A percentile compares a stretch with the other conserved stretches of the same genome.
phyloP scores from a whole-genome alignment of 148 eudicot genomes.

The Gaultheria prostrata region DNA sequence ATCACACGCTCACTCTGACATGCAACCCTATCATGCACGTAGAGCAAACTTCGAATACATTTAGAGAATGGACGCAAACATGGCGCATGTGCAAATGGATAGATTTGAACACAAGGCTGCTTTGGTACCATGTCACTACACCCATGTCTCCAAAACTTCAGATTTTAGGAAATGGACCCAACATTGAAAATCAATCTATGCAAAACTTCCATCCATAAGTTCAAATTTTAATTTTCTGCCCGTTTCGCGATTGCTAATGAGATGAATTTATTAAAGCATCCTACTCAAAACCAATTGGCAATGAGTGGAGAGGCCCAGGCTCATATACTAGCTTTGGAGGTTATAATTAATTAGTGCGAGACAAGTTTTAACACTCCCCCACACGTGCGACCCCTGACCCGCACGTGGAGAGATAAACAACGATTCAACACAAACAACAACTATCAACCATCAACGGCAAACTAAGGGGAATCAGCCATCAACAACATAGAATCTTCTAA shows the following conservation, averaged over 20 bases:
- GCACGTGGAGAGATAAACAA: no score
- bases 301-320: no score
- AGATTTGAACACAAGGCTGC: not conserved
- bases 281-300: no score
- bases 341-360: no score
- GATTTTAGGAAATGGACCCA: not conserved
- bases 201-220: not conserved
- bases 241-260: not conserved
- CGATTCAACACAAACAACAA: no score
- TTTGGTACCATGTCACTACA: slow-evolving; percentile 5
- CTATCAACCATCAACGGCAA: no score
- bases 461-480: no score
- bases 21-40: not conserved
- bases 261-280: no score
- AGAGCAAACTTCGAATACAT: not conserved
- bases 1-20: not conserved
- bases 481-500: no score
- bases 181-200: not conserved
- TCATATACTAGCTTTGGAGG: no score
- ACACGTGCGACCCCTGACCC: no score
- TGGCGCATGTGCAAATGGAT: not conserved
- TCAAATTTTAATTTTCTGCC: not conserved
- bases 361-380: no score
- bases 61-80: not conserved
- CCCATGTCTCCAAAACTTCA: not conserved